Evolutionary conservation across 257 asterid species (phyloP), one percentile per base, ranked within the genome.

Genomic region (Solanum pinnatisectum): DNA sequence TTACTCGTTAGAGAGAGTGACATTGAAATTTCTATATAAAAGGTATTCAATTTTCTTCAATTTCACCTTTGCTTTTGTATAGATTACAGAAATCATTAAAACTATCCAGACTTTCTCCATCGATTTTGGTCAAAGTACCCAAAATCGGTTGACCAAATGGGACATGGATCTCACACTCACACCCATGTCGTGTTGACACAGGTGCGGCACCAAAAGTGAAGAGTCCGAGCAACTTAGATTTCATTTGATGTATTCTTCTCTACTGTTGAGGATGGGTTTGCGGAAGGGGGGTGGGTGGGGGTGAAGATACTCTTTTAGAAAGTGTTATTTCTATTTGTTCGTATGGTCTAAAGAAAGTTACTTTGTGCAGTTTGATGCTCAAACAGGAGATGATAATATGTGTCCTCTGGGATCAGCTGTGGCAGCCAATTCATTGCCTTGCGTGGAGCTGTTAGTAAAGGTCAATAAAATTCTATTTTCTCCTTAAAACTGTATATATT

Each of bases 321-420:
- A 42, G 65, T 63, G 86, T 37, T 70, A 49, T 44, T 63, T 84
- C 74, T 82, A 56, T 71, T 79, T 65, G 87, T 88, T 85, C 42
- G 20, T 40, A 40, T 78, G 37, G 33, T 59, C 63, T 78, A 25
- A 44, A 42, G 20, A 78, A 42, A 56, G 65, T 84, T 91, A 74
- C 84, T 40, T 88, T 86, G 91, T 93, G 95, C 96, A 97, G 98
- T 96, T 98, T 49, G 93, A 97, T 93, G 89, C 91, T 87, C 91
- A 93, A 92, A 96, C 95, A 37, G 99, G 95, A 27, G 99, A 97
- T 87, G 98, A 94, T 87, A 89, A 73, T 73, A 5, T 96, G 84
- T 94, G 96, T 89, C 98, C 99, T 77, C 88, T 97, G 90, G 49
- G 94, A 86, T 92, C 99, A 40, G 96, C 98, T 91, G 99, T 97